Percentiles rank a stretch among this genome's conserved stretches.
These are phyloP conservation scores for Plasmodium relictum DNA, from an alignment of 169 alveolate genomes.

Conservation along the genomic window DNA sequence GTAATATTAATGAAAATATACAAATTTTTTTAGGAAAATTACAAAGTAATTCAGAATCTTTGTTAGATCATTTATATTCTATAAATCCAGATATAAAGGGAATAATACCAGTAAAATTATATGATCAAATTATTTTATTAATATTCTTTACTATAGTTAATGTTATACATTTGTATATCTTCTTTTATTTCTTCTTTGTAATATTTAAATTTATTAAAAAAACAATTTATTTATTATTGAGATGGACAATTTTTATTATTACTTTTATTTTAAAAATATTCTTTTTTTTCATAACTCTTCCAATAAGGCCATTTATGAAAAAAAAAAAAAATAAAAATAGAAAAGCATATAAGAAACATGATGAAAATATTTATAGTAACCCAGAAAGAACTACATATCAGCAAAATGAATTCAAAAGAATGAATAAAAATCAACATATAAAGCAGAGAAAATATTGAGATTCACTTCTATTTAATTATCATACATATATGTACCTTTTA, in stretches of 20 bases:
- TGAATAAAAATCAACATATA: slow-evolving; percentile 16
- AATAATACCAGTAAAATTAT: slow-evolving; percentile 11
- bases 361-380: slow-evolving; percentile 13
- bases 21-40: slow-evolving; percentile 21
- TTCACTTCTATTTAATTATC: too few relatives aligned
- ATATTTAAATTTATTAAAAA: slow-evolving; percentile 7
- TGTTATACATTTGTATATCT: slow-evolving; percentile 39
- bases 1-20: background rate
- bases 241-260: slow-evolving; percentile 3
- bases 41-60: slow-evolving; percentile 16
- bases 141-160: slow-evolving; percentile 33
- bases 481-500: too few relatives aligned
- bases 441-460: slow-evolving; percentile 31
- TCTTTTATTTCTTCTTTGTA: slow-evolving; percentile 33
- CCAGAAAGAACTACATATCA: slow-evolving; percentile 32
- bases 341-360: slow-evolving; percentile 32
- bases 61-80: slow-evolving; percentile 32
- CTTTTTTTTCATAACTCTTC: slow-evolving; percentile 34
- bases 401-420: slow-evolving; percentile 30
- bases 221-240: background rate
- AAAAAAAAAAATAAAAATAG: slow-evolving; percentile 5
- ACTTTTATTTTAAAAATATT: background rate
- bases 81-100: slow-evolving; percentile 63
- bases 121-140: slow-evolving; percentile 27
- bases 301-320: slow-evolving; percentile 32